Evolutionary conservation across 495 filamentous ascomycete species (phyloP).

Genomic region (Podospora fimiseda): DNA sequence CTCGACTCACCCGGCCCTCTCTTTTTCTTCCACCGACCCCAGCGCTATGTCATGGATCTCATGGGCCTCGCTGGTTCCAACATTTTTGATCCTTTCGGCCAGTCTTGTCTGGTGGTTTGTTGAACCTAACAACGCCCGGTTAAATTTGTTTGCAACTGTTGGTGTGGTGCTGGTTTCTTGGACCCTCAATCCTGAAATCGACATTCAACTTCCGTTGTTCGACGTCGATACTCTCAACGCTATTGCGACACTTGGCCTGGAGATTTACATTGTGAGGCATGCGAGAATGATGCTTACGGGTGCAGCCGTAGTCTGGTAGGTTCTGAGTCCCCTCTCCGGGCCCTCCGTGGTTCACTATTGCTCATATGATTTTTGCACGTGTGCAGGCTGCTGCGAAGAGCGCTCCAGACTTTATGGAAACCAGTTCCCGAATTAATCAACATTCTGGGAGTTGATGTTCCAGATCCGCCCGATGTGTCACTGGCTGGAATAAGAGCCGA

Average conservation of each 20-base stretch:
- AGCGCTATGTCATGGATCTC: conserved; percentile 48
- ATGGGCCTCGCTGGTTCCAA: conserved; percentile 43
- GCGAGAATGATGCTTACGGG: conserved; percentile 43
- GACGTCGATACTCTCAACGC: conserved; percentile 29
- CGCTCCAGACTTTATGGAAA: conserved; percentile 79
- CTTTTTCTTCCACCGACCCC: conserved; percentile 17
- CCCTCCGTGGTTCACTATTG: too few relatives aligned
- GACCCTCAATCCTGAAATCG: conserved; percentile 38
- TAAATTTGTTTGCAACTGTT: conserved; percentile 40
- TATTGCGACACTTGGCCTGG: conserved; percentile 30
- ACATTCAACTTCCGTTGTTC: conserved; percentile 32
- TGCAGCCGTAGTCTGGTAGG: conserved; percentile 40
- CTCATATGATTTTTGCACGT: conserved; percentile 12
- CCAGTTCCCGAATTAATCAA: conserved; percentile 85
- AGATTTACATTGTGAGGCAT: conserved; percentile 34
- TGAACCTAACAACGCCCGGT: conserved; percentile 40
- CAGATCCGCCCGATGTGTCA: conserved; percentile 80
- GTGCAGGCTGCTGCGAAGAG: conserved; percentile 69
- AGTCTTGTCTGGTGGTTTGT: conserved; percentile 44
- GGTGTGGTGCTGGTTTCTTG: conserved; percentile 43
- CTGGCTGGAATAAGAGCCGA: conserved; percentile 84
- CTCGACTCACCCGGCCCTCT: conserved; percentile 2
- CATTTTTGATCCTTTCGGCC: conserved; percentile 45
- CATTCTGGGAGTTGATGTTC: conserved; percentile 88
- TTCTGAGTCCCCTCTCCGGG: too few relatives aligned